Evolutionary conservation across 2,329 filamentous ascomycete species (phyloP).

Genomic region (Penicillium sp.): DNA sequence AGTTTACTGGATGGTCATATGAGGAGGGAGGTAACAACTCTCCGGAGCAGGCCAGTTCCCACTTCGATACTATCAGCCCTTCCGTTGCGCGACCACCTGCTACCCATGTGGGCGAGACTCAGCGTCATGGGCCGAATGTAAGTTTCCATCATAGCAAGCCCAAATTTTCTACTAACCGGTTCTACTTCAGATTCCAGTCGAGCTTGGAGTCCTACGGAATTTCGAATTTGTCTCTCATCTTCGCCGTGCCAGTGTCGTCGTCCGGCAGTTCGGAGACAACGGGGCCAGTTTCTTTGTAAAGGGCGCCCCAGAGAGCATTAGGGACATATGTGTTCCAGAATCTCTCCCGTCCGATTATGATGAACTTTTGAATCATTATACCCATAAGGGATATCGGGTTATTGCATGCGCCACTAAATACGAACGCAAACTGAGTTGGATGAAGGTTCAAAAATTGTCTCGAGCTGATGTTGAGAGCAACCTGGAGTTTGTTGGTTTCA

Average conservation of each 20-base stretch:
- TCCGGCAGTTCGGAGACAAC: slow-evolving; percentile 82
- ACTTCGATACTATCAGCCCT: slow-evolving; percentile 74
- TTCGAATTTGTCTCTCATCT: slow-evolving; percentile 97
- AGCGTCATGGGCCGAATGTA: slow-evolving; percentile 26
- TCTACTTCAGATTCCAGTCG: slow-evolving; percentile 57
- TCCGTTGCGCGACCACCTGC: slow-evolving; percentile 82
- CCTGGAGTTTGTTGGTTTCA: slow-evolving; percentile 91
- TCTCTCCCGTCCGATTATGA: slow-evolving; percentile 90
- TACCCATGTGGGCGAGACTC: slow-evolving; percentile 55
- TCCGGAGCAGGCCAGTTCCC: slow-evolving; percentile 67
- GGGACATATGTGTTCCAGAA: slow-evolving; percentile 82
- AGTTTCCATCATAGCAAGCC: slow-evolving; percentile 6
- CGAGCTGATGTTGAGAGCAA: slow-evolving; percentile 81
- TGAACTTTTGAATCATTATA: slow-evolving; percentile 85
- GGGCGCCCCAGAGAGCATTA: slow-evolving; percentile 95
- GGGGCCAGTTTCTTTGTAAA: slow-evolving; percentile 92
- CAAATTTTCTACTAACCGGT: background rate
- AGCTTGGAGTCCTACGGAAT: slow-evolving; percentile 85
- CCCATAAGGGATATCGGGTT: slow-evolving; percentile 92
- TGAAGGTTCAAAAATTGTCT: slow-evolving; percentile 93
- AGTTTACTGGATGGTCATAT: slow-evolving; percentile 91
- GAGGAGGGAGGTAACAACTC: slow-evolving; percentile 78
- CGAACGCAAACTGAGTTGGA: slow-evolving; percentile 85
- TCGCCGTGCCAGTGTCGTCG: slow-evolving; percentile 88
- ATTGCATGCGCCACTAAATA: slow-evolving; percentile 94